phyloP scores from a whole-genome alignment of 2,329 filamentous ascomycete genomes.

The Zymoseptoria ardabiliae region DNA sequence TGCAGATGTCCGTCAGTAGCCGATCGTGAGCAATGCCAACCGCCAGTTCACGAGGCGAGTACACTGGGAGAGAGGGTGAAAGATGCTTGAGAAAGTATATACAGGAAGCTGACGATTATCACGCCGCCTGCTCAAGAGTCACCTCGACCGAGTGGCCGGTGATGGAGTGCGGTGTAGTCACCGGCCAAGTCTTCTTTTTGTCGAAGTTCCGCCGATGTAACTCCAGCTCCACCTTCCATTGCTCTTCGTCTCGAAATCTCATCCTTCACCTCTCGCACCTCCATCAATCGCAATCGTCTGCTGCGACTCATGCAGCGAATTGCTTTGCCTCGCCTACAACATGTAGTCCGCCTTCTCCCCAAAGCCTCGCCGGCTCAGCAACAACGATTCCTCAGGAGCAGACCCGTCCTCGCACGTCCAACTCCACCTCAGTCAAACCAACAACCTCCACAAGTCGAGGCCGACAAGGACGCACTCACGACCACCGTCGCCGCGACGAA shows the following conservation, averaged over 20 bases:
- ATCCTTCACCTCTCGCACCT: not conserved
- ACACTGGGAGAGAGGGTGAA: not conserved
- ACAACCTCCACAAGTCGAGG: not conserved
- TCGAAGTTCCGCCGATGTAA: not conserved
- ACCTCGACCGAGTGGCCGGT: not conserved
- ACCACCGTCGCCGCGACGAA: not conserved
- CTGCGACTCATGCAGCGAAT: constrained; percentile 15
- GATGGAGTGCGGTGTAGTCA: not conserved
- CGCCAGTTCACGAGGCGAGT: not conserved
- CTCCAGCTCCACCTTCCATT: not conserved
- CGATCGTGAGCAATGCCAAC: not conserved
- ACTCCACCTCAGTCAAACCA: not conserved
- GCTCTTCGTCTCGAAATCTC: not conserved
- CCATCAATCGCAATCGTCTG: not conserved
- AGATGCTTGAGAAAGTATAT: not conserved
- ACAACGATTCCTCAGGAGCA: not conserved
- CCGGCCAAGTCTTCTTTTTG: not conserved
- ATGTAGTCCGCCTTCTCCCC: constrained; percentile 14
- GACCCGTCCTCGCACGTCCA: not conserved
- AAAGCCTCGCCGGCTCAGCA: not conserved
- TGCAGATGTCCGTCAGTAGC: not conserved
- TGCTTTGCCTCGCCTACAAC: constrained; percentile 6
- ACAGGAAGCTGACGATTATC: not conserved
- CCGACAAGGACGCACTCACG: not conserved
- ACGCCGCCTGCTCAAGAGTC: not conserved